These are phyloP conservation scores for Puccinia hordei DNA, from an alignment of 1,284 basidiomycete genomes.

Conservation along the genomic window DNA sequence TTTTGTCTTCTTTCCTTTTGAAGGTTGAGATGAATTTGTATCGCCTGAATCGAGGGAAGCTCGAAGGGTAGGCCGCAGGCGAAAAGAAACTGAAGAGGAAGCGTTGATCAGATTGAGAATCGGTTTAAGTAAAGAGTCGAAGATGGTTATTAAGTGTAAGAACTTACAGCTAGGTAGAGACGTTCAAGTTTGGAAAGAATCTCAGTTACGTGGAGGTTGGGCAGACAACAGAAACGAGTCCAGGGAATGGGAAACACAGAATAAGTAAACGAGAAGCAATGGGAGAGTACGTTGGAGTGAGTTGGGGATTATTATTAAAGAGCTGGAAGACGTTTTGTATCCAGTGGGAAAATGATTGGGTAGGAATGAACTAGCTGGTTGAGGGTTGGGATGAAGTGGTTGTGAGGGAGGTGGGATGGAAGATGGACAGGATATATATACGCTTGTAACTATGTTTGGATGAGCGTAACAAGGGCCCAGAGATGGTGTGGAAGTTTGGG, in stretches of 20 bases:
- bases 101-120: no score
- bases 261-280: neutral
- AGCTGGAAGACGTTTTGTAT: neutral
- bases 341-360: neutral
- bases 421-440: conserved; percentile 8
- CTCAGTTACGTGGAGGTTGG: neutral
- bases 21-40: neutral
- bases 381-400: neutral
- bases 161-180: neutral
- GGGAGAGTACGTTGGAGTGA: neutral
- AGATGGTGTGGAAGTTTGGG: neutral
- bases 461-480: conserved; percentile 14
- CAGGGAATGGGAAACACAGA: no score
- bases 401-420: neutral
- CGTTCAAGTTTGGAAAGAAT: neutral
- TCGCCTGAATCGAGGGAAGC: no score
- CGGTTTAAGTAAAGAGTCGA: no score
- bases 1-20: neutral
- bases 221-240: neutral
- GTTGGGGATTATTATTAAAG: neutral
- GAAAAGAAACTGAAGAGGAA: no score
- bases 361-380: neutral
- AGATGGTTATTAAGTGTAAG: no score
- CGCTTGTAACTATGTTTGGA: conserved; percentile 23
- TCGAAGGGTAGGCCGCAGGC: no score